Evolutionary conservation across 306 rosid species (phyloP).

Genomic region (Herpetospermum pedunculosum): DNA sequence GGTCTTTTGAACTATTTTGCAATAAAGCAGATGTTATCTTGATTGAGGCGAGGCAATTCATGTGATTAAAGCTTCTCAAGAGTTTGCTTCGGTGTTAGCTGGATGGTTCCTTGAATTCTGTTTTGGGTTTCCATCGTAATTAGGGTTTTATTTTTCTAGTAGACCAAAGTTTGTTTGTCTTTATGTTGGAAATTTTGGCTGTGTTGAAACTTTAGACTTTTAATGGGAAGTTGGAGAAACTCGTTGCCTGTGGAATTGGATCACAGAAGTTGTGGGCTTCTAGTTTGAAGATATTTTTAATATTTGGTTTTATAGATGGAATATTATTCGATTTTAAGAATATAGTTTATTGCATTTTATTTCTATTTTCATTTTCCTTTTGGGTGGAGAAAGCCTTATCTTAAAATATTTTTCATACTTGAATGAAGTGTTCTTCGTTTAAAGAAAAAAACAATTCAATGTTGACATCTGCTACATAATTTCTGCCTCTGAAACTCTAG

Average conservation of each 20-base stretch:
- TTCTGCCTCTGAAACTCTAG: neutral
- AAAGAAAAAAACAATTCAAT: neutral
- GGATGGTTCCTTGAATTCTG: neutral
- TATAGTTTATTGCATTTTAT: neutral
- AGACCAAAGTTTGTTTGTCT: neutral
- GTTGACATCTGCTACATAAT: neutral
- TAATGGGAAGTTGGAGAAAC: neutral
- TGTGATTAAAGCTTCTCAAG: neutral
- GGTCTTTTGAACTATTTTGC: neutral
- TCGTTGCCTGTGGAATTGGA: neutral
- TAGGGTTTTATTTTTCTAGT: neutral
- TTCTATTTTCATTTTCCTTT: neutral
- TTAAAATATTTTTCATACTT: neutral
- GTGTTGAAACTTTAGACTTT: neutral
- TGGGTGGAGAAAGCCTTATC: neutral
- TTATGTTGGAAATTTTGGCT: neutral
- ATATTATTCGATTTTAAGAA: neutral
- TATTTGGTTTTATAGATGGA: neutral
- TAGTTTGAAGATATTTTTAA: neutral
- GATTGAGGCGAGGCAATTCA: neutral
- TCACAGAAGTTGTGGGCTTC: neutral
- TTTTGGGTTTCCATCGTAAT: neutral
- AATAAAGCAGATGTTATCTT: neutral
- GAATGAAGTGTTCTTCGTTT: neutral
- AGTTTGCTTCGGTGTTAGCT: neutral